A percentile compares a stretch with the other conserved stretches of the same genome.
These are phyloP conservation scores for Didymella pinodella DNA, from an alignment of 2,329 filamentous ascomycete genomes.

Conservation along the genomic window DNA sequence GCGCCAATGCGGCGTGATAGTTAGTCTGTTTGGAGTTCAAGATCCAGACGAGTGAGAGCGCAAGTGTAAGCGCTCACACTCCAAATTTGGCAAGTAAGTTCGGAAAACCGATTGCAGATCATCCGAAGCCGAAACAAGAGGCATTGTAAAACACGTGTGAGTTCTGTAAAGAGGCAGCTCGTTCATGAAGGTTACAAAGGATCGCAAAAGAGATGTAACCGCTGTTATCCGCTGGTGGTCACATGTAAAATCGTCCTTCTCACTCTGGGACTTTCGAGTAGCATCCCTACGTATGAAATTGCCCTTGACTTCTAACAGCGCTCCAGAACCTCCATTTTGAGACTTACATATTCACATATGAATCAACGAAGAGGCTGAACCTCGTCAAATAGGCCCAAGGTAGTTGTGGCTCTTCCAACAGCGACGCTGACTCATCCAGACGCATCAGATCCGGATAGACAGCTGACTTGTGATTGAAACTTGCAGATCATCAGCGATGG, in stretches of 20 bases:
- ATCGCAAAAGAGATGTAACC: not conserved
- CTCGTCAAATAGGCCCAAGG: too few relatives aligned
- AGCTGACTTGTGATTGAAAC: too few relatives aligned
- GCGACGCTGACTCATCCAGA: too few relatives aligned
- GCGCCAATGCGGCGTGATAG: not conserved
- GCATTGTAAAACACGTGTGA: not conserved
- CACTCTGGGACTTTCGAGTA: too few relatives aligned
- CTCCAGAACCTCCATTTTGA: too few relatives aligned
- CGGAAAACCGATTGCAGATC: not conserved
- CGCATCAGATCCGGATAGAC: too few relatives aligned
- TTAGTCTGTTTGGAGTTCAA: not conserved
- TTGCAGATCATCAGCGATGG: too few relatives aligned
- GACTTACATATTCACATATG: too few relatives aligned
- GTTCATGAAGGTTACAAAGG: not conserved
- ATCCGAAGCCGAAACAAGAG: not conserved
- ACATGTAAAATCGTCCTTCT: not conserved
- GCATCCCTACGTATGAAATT: too few relatives aligned
- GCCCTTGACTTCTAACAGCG: too few relatives aligned
- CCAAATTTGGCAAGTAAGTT: not conserved
- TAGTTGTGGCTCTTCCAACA: too few relatives aligned
- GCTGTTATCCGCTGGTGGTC: conserved; percentile 3
- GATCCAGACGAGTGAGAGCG: not conserved
- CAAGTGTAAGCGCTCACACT: not conserved
- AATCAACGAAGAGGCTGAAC: too few relatives aligned
- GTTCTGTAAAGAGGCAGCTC: not conserved